Conservation (phyloP, 2,329 filamentous ascomycete genomes). For the Fulvia fulva region DNA sequence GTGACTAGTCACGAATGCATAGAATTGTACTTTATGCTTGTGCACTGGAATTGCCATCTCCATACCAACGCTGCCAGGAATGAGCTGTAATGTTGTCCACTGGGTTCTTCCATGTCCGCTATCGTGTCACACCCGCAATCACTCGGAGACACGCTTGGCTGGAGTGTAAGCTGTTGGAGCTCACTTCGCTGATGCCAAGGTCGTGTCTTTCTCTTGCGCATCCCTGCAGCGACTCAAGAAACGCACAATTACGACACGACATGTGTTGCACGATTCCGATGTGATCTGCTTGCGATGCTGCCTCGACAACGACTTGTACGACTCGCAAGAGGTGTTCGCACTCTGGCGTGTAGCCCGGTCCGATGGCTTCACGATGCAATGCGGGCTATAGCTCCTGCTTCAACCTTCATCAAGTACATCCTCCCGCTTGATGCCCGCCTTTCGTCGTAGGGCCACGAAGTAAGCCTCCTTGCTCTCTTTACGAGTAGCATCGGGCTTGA, state of each 20-base stretch:
- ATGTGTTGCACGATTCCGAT: not conserved
- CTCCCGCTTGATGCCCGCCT: conserved; percentile 46
- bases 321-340: not conserved
- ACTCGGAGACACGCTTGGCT: not conserved
- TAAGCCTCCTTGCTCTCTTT: conserved; percentile 71
- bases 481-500: conserved; percentile 89
- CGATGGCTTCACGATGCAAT: too few species aligned
- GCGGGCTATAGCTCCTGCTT: conserved; percentile 1
- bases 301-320: not conserved
- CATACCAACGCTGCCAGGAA: not conserved
- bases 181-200: not conserved
- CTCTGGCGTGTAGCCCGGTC: too few species aligned
- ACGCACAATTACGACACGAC: not conserved
- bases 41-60: too few species aligned
- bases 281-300: not conserved
- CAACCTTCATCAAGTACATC: conserved; percentile 37
- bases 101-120: not conserved
- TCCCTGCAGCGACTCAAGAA: not conserved
- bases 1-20: not conserved
- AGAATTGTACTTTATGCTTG: not conserved
- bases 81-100: not conserved
- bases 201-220: not conserved
- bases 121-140: not conserved
- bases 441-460: conserved; percentile 75
- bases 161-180: not conserved